Evolutionary conservation across 1,284 basidiomycete genomes (phyloP).

Genomic region (Leccinum solheimii): DNA sequence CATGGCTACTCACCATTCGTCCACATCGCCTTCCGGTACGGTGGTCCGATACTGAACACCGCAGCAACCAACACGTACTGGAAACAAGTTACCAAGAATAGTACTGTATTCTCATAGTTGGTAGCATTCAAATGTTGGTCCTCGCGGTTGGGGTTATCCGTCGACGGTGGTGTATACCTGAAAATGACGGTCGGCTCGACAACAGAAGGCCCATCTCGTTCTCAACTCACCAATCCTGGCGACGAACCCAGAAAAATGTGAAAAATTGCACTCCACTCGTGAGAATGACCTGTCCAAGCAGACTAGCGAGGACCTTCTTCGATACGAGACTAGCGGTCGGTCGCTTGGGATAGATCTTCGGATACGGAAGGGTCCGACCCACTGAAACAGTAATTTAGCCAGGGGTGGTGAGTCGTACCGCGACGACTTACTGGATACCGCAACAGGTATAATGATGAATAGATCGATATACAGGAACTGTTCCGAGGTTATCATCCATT

Average conservation of each 20-base stretch:
- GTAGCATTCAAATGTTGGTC: constrained; percentile 83
- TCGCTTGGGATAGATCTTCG: constrained; percentile 83
- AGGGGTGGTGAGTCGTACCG: not conserved
- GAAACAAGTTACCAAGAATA: constrained; percentile 96
- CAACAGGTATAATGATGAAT: constrained; percentile 96
- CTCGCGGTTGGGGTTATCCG: constrained; percentile 51
- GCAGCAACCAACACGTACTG: constrained; percentile 97
- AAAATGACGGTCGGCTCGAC: constrained; percentile 3
- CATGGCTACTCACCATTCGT: constrained; percentile 73
- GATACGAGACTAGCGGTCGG: constrained; percentile 97
- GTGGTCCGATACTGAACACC: constrained; percentile 97
- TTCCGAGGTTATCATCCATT: constrained; percentile 10
- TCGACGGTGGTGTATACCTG: constrained; percentile 65
- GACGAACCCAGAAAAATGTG: constrained; percentile 87
- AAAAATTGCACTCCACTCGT: constrained; percentile 84
- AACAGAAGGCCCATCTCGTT: not conserved
- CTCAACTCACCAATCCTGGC: constrained; percentile 71
- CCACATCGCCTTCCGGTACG: constrained; percentile 93
- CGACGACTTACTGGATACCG: constrained; percentile 79
- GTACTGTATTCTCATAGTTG: constrained; percentile 91
- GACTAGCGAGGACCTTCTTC: constrained; percentile 91
- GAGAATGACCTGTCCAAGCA: constrained; percentile 91
- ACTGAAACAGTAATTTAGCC: constrained; percentile 50
- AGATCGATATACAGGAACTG: constrained; percentile 98
- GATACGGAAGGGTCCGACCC: constrained; percentile 92